Percentiles rank a stretch among this genome's conserved stretches.
Evolutionary conservation across 768 basidiomycete species (phyloP).

Genomic region (Naematelia encephala): DNA sequence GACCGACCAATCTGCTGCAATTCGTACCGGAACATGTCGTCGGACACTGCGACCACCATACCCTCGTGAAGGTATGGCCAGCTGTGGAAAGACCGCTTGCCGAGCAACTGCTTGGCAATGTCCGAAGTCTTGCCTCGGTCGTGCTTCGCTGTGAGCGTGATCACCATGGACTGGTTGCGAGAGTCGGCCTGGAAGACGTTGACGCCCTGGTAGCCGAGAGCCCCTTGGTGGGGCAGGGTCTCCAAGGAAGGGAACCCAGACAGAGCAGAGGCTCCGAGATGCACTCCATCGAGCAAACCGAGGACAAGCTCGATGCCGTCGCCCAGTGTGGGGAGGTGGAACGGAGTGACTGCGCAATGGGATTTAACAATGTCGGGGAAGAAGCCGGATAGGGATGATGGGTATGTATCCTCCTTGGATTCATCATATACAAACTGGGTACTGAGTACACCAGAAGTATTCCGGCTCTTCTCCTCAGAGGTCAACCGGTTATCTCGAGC

Average conservation of each 20-base stretch:
- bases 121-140: slow-evolving; percentile 67
- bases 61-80: slow-evolving; percentile 98
- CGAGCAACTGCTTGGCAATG: slow-evolving; percentile 70
- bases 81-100: slow-evolving; percentile 69
- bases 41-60: slow-evolving; percentile 77
- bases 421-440: slow-evolving; percentile 72
- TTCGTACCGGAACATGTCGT: slow-evolving; percentile 82
- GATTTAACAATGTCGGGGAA: slow-evolving; percentile 84
- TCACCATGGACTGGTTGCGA: slow-evolving; percentile 87
- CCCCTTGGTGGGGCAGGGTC: slow-evolving; percentile 73
- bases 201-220: slow-evolving; percentile 79
- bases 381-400: slow-evolving; percentile 89
- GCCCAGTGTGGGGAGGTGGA: slow-evolving; percentile 77
- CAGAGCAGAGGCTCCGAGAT: slow-evolving; percentile 75
- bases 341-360: slow-evolving; percentile 73
- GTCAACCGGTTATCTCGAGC: slow-evolving; percentile 76
- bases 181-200: slow-evolving; percentile 90
- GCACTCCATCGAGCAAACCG: slow-evolving; percentile 83
- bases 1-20: slow-evolving; percentile 37
- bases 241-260: slow-evolving; percentile 96
- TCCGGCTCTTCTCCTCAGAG: slow-evolving; percentile 69
- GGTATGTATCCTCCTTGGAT: slow-evolving; percentile 65
- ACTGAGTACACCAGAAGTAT: slow-evolving; percentile 68
- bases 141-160: slow-evolving; percentile 73
- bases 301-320: slow-evolving; percentile 76